Evolutionary conservation across 805 yeast species (phyloP).

Genomic region (Tanozyma kutaoensis): DNA sequence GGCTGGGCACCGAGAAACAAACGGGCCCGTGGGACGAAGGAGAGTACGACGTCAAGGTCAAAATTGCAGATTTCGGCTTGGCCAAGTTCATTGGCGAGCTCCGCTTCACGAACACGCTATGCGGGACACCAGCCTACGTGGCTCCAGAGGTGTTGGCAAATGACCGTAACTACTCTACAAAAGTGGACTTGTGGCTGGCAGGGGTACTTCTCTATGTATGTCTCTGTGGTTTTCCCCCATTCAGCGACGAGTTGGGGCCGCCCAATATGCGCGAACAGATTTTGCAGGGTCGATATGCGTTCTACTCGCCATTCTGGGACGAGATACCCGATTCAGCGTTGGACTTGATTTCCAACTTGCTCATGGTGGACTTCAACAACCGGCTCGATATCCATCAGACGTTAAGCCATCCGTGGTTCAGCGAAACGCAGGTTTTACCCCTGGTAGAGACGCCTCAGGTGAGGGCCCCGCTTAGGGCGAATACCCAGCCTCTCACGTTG

Average conservation of each 20-base stretch:
- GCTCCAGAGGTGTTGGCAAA: slow-evolving; percentile 55
- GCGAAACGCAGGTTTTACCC: no score
- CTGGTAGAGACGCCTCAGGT: no score
- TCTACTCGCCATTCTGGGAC: slow-evolving; percentile 75
- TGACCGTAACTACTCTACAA: slow-evolving; percentile 48
- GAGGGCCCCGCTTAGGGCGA: no score
- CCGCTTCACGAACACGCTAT: slow-evolving; percentile 62
- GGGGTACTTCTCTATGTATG: slow-evolving; percentile 72
- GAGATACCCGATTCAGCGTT: slow-evolving; percentile 49
- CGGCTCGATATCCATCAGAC: no score
- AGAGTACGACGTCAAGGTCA: slow-evolving; percentile 52
- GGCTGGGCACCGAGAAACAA: slow-evolving; percentile 10
- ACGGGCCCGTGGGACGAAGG: no score
- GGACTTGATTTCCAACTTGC: slow-evolving; percentile 49
- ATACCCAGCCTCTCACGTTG: slow-evolving; percentile 6
- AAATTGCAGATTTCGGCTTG: slow-evolving; percentile 75
- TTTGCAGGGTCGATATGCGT: slow-evolving; percentile 51
- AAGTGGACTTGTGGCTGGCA: slow-evolving; percentile 73
- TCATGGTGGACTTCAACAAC: slow-evolving; percentile 38
- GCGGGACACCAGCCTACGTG: slow-evolving; percentile 83
- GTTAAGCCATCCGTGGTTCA: no score
- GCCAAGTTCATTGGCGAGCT: slow-evolving; percentile 60
- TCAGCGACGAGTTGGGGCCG: slow-evolving; percentile 71
- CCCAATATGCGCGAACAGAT: slow-evolving; percentile 71
- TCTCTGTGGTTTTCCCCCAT: slow-evolving; percentile 76